Conservation (phyloP, 1,139 yeast species). For the Geotrichum restrictum region DNA sequence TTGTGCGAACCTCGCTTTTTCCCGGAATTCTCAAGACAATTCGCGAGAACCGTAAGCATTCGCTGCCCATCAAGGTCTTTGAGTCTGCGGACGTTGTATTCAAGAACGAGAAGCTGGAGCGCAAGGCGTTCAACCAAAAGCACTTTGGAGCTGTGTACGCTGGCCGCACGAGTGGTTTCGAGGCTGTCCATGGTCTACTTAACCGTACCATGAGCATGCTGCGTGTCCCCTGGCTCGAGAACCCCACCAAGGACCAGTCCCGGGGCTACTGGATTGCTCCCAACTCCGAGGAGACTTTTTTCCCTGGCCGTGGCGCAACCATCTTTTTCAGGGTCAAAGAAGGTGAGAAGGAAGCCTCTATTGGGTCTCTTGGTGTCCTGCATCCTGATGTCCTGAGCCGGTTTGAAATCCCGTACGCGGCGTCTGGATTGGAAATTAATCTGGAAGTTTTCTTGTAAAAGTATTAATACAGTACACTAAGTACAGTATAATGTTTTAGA, state of each 20-base stretch:
- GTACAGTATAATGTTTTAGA: neutral
- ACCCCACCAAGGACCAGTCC: constrained; percentile 41
- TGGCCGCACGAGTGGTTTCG: constrained; percentile 94
- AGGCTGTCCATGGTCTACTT: constrained; percentile 85
- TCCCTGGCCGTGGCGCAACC: constrained; percentile 97
- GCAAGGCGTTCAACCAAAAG: constrained; percentile 88
- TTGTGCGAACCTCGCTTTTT: constrained; percentile 87
- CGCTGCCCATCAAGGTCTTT: constrained; percentile 89
- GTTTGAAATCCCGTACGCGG: constrained; percentile 84
- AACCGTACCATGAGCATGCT: constrained; percentile 96
- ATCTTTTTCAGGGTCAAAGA: constrained; percentile 64
- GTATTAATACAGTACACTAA: no score
- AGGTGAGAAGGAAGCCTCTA: constrained; percentile 39
- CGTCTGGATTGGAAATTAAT: constrained; percentile 86
- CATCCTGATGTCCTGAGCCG: constrained; percentile 88
- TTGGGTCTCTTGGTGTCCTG: constrained; percentile 88
- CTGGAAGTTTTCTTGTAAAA: constrained; percentile 72
- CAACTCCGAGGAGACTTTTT: constrained; percentile 56
- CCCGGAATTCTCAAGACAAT: constrained; percentile 96
- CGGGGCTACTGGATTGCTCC: constrained; percentile 60
- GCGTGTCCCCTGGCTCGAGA: constrained; percentile 72
- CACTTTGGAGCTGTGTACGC: constrained; percentile 93
- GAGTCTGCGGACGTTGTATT: constrained; percentile 94
- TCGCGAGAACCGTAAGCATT: constrained; percentile 92
- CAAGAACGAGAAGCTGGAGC: constrained; percentile 73